Conservation (phyloP, 768 basidiomycete species). For the Mycena capillaripes region DNA sequence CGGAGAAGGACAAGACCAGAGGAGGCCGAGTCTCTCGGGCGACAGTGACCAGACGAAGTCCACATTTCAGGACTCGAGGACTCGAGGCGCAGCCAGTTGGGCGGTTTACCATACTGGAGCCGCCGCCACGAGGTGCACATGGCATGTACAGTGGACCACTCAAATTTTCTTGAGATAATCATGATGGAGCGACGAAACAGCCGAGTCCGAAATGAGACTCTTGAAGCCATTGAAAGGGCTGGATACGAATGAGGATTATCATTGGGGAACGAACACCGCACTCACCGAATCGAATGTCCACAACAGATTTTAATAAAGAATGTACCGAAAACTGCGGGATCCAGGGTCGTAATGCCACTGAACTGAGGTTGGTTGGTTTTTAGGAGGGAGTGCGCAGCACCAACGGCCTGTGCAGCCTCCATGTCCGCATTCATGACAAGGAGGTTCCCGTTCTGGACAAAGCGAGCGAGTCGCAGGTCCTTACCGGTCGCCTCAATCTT, state of each 20-base stretch:
- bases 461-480: constrained; percentile 5
- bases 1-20: too few species aligned
- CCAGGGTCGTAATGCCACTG: constrained; percentile 3
- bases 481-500: constrained; percentile 17
- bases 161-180: too few species aligned
- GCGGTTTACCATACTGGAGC: too few species aligned
- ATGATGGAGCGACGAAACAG: too few species aligned
- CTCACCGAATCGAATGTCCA: constrained; percentile 1
- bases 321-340: not conserved
- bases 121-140: too few species aligned
- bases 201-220: not conserved
- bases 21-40: too few species aligned
- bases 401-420: constrained; percentile 22
- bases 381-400: not conserved
- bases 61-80: too few species aligned
- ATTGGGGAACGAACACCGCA: not conserved
- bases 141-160: too few species aligned
- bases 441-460: constrained; percentile 19
- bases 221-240: not conserved
- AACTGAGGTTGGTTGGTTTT: not conserved
- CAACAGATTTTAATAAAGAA: constrained; percentile 17
- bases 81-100: too few species aligned
- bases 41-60: too few species aligned
- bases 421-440: constrained; percentile 27
- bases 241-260: not conserved